These are phyloP conservation scores for Coemansia sp. DNA, from an alignment of 192 early-diverging fungal genomes.

Conservation along the genomic window DNA sequence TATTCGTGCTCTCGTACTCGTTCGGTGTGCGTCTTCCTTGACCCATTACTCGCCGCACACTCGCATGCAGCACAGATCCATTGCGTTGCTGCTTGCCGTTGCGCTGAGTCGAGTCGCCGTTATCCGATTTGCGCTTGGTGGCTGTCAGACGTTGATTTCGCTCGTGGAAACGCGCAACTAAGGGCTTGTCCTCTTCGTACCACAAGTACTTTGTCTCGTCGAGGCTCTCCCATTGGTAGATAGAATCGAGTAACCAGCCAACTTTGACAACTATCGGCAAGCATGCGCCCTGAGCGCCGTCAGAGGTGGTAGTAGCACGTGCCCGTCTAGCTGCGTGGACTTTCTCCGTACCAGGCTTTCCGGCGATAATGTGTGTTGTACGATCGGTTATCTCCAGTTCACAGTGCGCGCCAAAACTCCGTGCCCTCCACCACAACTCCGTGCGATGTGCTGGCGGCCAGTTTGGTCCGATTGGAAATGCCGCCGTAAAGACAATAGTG, in stretches of 20 bases:
- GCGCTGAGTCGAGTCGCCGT: neutral
- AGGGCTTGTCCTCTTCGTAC: constrained; percentile 32
- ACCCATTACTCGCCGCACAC: constrained; percentile 20
- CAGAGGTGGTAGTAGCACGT: constrained; percentile 13
- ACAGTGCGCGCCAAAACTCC: constrained; percentile 81
- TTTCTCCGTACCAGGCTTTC: constrained; percentile 76
- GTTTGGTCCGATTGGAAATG: constrained; percentile 65
- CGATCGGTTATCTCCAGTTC: constrained; percentile 56
- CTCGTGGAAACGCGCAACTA: constrained; percentile 14
- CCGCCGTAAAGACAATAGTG: constrained; percentile 74
- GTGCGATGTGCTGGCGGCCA: constrained; percentile 59
- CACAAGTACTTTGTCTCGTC: constrained; percentile 66
- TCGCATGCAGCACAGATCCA: neutral
- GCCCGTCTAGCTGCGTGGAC: constrained; percentile 62
- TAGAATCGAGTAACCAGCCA: constrained; percentile 70
- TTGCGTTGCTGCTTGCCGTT: constrained; percentile 1
- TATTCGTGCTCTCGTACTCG: constrained; percentile 53
- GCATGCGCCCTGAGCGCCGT: constrained; percentile 63
- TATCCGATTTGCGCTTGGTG: constrained; percentile 18
- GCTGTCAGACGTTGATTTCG: neutral
- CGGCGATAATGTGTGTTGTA: constrained; percentile 89
- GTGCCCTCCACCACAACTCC: constrained; percentile 81
- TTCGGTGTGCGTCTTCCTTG: constrained; percentile 19
- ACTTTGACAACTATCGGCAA: constrained; percentile 38
- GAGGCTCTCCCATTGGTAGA: constrained; percentile 66